Conservation (phyloP, 208 protist species). For the Histomonas meleagridis region DNA sequence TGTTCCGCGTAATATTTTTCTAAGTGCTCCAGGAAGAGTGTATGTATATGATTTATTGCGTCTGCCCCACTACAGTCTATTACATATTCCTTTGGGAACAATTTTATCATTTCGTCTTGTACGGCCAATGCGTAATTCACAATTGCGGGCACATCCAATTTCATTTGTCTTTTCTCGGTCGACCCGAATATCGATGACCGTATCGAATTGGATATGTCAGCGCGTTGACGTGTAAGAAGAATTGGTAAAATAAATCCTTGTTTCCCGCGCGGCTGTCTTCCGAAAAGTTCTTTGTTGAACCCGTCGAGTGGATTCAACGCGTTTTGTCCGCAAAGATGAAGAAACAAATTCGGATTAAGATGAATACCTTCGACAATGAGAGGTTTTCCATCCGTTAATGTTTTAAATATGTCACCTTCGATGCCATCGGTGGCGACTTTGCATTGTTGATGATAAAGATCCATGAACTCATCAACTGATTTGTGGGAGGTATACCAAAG, state of each 20-base stretch:
- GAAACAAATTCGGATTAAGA: not conserved
- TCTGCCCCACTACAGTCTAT: not conserved
- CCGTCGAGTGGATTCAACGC: not conserved
- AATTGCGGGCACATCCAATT: not conserved
- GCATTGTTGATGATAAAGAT: not conserved
- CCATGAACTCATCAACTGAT: not conserved
- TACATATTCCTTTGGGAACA: not conserved
- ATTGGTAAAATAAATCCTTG: constrained; percentile 11
- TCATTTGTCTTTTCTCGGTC: not conserved
- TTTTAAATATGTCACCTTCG: constrained; percentile 13
- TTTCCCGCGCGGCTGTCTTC: not conserved
- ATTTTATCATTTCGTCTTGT: not conserved
- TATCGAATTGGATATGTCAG: not conserved
- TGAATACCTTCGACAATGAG: constrained; percentile 27
- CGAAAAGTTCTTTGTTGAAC: not conserved
- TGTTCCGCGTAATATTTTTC: not conserved
- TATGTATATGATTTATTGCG: not conserved
- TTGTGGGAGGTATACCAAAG: not conserved
- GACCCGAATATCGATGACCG: not conserved
- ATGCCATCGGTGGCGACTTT: not conserved
- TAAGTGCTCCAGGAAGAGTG: not conserved
- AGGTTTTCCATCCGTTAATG: constrained; percentile 29
- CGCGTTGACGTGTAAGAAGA: not conserved
- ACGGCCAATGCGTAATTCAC: not conserved
- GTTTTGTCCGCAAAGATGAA: not conserved